Percentiles rank a stretch among this genome's conserved stretches.
phyloP scores from a whole-genome alignment of 2,329 filamentous ascomycete species.

The Achaetomium macrosporum region DNA sequence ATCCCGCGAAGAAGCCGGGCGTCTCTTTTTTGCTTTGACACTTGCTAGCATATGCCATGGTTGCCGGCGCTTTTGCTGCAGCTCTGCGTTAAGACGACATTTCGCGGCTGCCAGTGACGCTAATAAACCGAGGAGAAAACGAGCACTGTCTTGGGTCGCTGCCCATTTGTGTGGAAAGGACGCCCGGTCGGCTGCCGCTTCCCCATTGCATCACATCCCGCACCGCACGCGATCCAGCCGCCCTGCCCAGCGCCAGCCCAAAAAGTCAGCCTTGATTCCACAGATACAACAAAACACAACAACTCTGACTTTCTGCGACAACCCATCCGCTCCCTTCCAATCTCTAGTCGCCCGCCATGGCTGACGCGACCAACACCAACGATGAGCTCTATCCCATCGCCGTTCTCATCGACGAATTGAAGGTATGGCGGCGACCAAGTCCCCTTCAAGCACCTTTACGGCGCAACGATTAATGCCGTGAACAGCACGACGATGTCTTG shows the following conservation, averaged over 20 bases:
- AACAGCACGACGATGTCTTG: slow-evolving; percentile 93
- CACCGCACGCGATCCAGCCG: slow-evolving; percentile 21
- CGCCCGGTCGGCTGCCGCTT: slow-evolving; percentile 18
- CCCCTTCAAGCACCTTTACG: background rate
- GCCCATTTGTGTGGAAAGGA: slow-evolving; percentile 4
- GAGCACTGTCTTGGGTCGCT: background rate
- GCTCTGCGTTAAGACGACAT: background rate
- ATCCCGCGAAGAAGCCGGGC: slow-evolving; percentile 5
- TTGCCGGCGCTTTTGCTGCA: slow-evolving; percentile 6
- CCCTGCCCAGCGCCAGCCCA: slow-evolving; percentile 16
- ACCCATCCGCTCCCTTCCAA: slow-evolving; percentile 7
- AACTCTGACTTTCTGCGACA: slow-evolving; percentile 8
- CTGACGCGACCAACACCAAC: slow-evolving; percentile 79
- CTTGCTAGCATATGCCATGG: slow-evolving; percentile 3
- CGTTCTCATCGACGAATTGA: slow-evolving; percentile 98
- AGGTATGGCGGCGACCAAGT: slow-evolving; percentile 54
- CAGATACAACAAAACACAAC: slow-evolving; percentile 7
- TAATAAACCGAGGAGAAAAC: slow-evolving; percentile 6
- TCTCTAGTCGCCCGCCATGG: slow-evolving; percentile 54
- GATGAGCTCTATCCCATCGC: slow-evolving; percentile 99
- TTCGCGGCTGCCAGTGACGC: background rate
- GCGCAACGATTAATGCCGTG: slow-evolving; percentile 18
- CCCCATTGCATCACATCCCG: slow-evolving; percentile 23
- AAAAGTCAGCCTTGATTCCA: slow-evolving; percentile 11
- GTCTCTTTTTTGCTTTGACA: slow-evolving; percentile 11